phyloP scores from a whole-genome alignment of 1,139 yeast species.

The Magnusiomyces tetraspermus region DNA sequence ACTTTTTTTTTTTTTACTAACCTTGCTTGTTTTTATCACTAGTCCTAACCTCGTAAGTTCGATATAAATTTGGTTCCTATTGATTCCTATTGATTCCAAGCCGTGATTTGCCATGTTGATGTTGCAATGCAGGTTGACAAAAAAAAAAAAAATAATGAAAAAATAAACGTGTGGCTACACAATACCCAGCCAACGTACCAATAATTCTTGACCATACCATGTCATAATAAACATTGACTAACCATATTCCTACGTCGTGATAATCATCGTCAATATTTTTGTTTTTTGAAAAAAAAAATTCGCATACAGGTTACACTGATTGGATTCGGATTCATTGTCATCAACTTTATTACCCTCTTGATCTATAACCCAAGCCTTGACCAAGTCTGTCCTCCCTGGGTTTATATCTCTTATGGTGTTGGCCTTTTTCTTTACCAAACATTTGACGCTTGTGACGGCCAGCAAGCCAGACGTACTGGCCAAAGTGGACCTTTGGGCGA shows the following conservation, averaged over 20 bases:
- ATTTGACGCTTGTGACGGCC: constrained; percentile 93
- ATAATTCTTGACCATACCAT: too few species aligned
- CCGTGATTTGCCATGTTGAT: too few species aligned
- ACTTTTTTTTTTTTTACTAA: background rate
- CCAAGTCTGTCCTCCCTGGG: constrained; percentile 62
- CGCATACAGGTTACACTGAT: constrained; percentile 61
- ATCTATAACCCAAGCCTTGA: constrained; percentile 65
- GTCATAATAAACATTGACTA: too few species aligned
- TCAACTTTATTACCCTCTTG: constrained; percentile 56
- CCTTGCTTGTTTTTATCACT: background rate
- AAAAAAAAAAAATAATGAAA: too few species aligned
- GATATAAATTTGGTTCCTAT: background rate
- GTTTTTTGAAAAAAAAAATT: background rate
- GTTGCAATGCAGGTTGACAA: too few species aligned
- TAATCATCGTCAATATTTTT: too few species aligned
- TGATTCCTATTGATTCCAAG: too few species aligned
- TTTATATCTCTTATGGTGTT: constrained; percentile 67
- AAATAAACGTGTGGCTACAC: background rate
- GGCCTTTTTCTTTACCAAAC: constrained; percentile 89
- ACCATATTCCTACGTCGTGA: too few species aligned
- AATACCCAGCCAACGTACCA: background rate
- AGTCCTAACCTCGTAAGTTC: constrained; percentile 22
- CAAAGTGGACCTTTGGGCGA: constrained; percentile 95
- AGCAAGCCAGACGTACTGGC: constrained; percentile 86
- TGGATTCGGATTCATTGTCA: constrained; percentile 63